Evolutionary conservation across 495 filamentous ascomycete species (phyloP).

Genomic region (Daldinia loculata): DNA sequence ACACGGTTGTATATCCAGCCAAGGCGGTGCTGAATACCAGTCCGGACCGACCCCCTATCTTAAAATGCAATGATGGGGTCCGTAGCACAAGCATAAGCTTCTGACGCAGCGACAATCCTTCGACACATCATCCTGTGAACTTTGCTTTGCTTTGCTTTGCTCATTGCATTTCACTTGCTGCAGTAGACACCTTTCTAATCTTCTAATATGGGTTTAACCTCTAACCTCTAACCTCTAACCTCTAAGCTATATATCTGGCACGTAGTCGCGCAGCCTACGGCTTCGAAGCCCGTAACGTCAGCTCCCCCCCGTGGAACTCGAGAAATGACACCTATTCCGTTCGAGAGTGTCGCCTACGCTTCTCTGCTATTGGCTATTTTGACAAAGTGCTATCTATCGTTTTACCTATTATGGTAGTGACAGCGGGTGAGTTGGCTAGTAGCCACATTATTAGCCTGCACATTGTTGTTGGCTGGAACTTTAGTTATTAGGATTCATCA

Average conservation of each 20-base stretch:
- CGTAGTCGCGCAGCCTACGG: conserved; percentile 17
- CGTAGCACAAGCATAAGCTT: conserved; percentile 26
- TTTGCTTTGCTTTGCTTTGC: conserved; percentile 10
- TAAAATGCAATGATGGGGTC: conserved; percentile 17
- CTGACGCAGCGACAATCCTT: conserved; percentile 32
- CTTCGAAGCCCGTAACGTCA: conserved; percentile 9
- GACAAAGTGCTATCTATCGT: conserved; percentile 30
- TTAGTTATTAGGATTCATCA: conserved; percentile 21
- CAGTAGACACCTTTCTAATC: conserved; percentile 5
- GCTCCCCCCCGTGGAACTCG: conserved; percentile 26
- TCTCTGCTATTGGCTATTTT: conserved; percentile 24
- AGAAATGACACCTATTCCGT: conserved; percentile 23
- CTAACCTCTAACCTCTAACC: conserved; percentile 3
- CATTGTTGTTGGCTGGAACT: conserved; percentile 9
- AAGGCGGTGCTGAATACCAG: conserved; percentile 6
- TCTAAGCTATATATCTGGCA: conserved; percentile 21
- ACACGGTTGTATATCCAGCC: conserved; percentile 8
- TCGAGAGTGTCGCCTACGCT: conserved; percentile 14
- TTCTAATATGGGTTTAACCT: neutral
- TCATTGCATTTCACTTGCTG: neutral
- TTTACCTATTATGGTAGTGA: neutral
- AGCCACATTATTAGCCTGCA: conserved; percentile 14
- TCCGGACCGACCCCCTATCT: conserved; percentile 12
- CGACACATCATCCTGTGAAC: conserved; percentile 19
- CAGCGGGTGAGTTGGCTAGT: conserved; percentile 2